A percentile compares a stretch with the other conserved stretches of the same genome.
These are phyloP conservation scores for Neurospora intermedia DNA, from an alignment of 495 filamentous ascomycete species.

Conservation along the genomic window DNA sequence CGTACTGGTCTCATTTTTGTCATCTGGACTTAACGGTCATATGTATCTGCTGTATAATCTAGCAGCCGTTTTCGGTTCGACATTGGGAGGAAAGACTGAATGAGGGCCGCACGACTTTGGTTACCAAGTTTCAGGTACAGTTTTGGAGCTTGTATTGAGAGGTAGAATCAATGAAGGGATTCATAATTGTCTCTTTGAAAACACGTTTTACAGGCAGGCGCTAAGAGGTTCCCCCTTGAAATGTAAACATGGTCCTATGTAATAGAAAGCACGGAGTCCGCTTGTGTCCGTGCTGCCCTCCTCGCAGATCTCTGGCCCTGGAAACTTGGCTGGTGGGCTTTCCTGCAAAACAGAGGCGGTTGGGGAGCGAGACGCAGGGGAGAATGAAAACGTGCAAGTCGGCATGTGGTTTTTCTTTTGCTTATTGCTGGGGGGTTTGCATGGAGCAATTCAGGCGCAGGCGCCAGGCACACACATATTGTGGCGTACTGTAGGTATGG, in stretches of 20 bases:
- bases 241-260: background rate
- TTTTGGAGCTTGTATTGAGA: background rate
- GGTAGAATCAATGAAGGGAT: background rate
- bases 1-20: background rate
- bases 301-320: background rate
- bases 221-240: background rate
- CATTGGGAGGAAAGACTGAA: background rate
- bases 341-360: background rate
- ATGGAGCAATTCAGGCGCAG: background rate
- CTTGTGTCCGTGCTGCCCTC: background rate
- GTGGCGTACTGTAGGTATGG: background rate
- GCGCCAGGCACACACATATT: background rate
- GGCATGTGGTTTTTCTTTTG: background rate
- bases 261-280: background rate
- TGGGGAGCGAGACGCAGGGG: background rate
- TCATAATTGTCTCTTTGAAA: background rate
- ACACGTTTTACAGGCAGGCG: background rate
- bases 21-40: background rate
- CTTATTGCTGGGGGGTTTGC: background rate
- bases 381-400: background rate
- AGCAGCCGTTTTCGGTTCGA: background rate
- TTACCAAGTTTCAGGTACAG: background rate
- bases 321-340: background rate
- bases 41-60: background rate
- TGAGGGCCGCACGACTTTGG: background rate